These are phyloP conservation scores for Leccinum subgranulosum DNA, from an alignment of 768 basidiomycete species.

Conservation along the genomic window DNA sequence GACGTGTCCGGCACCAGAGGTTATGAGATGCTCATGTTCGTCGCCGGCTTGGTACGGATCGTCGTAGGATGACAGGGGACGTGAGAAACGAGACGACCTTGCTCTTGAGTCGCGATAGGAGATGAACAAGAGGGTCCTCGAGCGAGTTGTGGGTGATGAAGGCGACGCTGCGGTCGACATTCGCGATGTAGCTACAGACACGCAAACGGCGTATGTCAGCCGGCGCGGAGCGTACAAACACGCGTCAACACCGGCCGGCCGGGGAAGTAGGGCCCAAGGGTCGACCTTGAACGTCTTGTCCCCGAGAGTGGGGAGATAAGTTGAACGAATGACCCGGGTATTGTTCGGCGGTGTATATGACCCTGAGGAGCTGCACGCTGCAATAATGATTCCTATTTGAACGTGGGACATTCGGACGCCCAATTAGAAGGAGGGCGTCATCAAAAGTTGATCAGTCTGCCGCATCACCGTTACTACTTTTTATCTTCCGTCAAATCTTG, in stretches of 20 bases:
- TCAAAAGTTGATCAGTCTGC: constrained; percentile 5
- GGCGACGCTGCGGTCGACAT: constrained; percentile 33
- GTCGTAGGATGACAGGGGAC: constrained; percentile 41
- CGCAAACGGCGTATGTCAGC: constrained; percentile 14
- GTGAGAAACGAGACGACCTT: constrained; percentile 39
- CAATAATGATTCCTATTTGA: not conserved
- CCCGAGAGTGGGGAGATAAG: not conserved
- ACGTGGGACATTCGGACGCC: constrained; percentile 3
- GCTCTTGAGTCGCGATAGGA: constrained; percentile 84
- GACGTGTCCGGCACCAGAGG: constrained; percentile 38
- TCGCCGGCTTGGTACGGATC: constrained; percentile 44
- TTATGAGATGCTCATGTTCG: constrained; percentile 68
- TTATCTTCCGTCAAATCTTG: constrained; percentile 20
- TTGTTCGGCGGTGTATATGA: not conserved
- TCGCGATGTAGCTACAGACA: constrained; percentile 19
- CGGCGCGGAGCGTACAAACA: constrained; percentile 17
- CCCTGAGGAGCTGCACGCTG: not conserved
- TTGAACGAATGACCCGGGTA: not conserved
- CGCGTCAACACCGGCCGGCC: constrained; percentile 18
- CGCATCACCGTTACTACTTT: constrained; percentile 10
- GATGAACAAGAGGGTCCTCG: constrained; percentile 88
- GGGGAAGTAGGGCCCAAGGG: not conserved
- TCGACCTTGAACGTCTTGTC: not conserved
- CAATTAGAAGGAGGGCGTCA: not conserved
- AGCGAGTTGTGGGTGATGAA: constrained; percentile 62